Evolutionary conservation across 2,329 filamentous ascomycete genomes (phyloP), one percentile per base, ranked within the genome.

Genomic region (Penicillium occitanis): DNA sequence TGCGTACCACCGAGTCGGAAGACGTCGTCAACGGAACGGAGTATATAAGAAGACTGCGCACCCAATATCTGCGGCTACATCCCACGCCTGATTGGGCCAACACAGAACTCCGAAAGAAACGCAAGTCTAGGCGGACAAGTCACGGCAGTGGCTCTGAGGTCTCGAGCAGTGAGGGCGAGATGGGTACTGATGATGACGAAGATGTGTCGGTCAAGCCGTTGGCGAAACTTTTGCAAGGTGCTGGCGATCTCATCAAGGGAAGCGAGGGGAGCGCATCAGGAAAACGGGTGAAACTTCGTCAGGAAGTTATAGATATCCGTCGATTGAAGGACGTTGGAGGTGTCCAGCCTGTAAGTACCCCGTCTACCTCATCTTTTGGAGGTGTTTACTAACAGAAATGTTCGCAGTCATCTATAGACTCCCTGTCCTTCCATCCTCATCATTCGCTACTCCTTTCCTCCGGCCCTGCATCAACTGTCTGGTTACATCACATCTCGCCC

Each of bases 281-380:
- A 22, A 91, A 87, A 77, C 86, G 86, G 75, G 86, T 88, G 72
- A 92, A 90, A 74, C 83, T 98, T 67, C 89, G 91, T 63, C 91
- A 94, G 50, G 94, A 97, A 78, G 89, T 92, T 55, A 85, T 99
- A 71, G 91, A 96, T 76, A 96, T 99, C 68, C 92, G 96, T 77
- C 88, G 92, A 72, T 88, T 92, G 69, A 91, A 93, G 76, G 93
- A 97, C 76, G 90, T 98, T 70, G 87, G 91, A 28, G 89, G 91
- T 76, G 83, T 85, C 37, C 92, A 96, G 78, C 89, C 88, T 60
- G 86, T 85, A 79, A 76, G 82, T 76, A 63, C 55, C 37, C 33
- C 6, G 5, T 37, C 5, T 30, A 14, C n/a, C 8, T 17, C 8
- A 14, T 5, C 2, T 25, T 28, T 17, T 17, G 7, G 7, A 25